Evolutionary conservation across 1,139 yeast genomes (phyloP).

Genomic region (Lodderomyces jiufengensis): DNA sequence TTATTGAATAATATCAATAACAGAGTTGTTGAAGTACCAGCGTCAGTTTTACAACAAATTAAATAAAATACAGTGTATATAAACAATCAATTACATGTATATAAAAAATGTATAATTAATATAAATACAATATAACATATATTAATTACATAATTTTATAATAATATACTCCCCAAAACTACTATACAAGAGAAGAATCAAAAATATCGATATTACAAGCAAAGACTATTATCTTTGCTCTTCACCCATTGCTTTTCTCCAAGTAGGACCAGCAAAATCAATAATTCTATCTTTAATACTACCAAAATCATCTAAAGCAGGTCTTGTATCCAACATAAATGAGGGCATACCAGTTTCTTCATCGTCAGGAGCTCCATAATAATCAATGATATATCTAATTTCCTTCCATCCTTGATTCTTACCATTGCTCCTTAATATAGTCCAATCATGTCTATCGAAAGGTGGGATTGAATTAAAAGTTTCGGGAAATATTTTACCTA

Average conservation of each 20-base stretch:
- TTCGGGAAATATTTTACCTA: slow-evolving; percentile 71
- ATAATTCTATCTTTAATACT: slow-evolving; percentile 65
- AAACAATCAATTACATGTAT: neutral
- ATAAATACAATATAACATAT: too few species aligned
- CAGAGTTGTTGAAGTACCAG: slow-evolving; percentile 1
- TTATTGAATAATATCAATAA: slow-evolving; percentile 15
- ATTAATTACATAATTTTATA: too few species aligned
- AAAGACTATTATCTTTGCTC: slow-evolving; percentile 13
- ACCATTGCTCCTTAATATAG: slow-evolving; percentile 71
- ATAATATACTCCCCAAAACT: too few species aligned
- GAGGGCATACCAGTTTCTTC: slow-evolving; percentile 85
- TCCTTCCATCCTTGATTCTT: slow-evolving; percentile 41
- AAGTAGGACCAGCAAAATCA: slow-evolving; percentile 44
- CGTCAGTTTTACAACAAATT: slow-evolving; percentile 1
- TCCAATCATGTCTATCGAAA: slow-evolving; percentile 98
- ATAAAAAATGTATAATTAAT: neutral
- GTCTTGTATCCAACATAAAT: slow-evolving; percentile 89
- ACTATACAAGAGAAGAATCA: slow-evolving; percentile 1
- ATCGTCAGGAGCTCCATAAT: slow-evolving; percentile 90
- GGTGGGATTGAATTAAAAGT: slow-evolving; percentile 79
- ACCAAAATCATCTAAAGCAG: slow-evolving; percentile 73
- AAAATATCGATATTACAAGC: neutral
- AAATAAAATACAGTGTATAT: neutral
- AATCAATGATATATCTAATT: slow-evolving; percentile 91
- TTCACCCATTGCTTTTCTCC: slow-evolving; percentile 46